phyloP scores from a whole-genome alignment of 176 grass and related monocot genomes.

The Canna indica region DNA sequence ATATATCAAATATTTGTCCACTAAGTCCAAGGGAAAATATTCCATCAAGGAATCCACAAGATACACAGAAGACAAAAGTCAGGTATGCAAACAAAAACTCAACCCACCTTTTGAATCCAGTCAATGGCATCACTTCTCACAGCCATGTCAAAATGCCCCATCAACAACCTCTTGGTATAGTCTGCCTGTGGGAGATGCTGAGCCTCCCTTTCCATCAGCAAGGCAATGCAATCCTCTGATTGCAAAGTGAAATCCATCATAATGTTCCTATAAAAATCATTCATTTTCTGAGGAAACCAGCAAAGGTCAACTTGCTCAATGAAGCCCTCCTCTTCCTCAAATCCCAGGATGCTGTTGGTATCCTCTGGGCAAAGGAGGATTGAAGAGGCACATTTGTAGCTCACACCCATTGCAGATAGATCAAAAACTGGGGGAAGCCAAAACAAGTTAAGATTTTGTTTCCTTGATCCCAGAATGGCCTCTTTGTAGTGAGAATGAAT shows the following conservation, averaged over 20 bases:
- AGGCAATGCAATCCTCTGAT: slow-evolving; percentile 3
- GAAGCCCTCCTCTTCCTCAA: slow-evolving; percentile 4
- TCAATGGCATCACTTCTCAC: slow-evolving; percentile 4
- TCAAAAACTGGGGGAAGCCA: too few relatives aligned
- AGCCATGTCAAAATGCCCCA: not conserved
- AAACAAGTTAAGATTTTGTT: too few relatives aligned
- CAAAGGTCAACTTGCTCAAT: not conserved
- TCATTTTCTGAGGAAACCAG: not conserved
- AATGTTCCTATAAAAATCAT: not conserved
- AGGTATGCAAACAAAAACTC: not conserved
- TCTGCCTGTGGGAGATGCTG: slow-evolving; percentile 7
- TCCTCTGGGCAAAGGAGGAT: slow-evolving; percentile 14
- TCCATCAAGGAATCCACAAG: not conserved
- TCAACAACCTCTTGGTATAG: slow-evolving; percentile 6
- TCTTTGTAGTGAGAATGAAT: not conserved
- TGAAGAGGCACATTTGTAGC: slow-evolving; percentile 4
- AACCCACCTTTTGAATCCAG: slow-evolving; percentile 13
- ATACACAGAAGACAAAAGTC: too few relatives aligned
- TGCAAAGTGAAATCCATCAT: not conserved
- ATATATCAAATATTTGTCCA: too few relatives aligned
- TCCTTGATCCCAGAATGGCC: not conserved
- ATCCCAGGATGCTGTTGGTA: slow-evolving; percentile 13
- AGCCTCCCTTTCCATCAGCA: slow-evolving; percentile 8
- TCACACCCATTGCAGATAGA: not conserved
- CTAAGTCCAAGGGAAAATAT: not conserved